Base-by-base conservation (phyloP, 345 rosid species). In the Sisymbrium altissimum region DNA sequence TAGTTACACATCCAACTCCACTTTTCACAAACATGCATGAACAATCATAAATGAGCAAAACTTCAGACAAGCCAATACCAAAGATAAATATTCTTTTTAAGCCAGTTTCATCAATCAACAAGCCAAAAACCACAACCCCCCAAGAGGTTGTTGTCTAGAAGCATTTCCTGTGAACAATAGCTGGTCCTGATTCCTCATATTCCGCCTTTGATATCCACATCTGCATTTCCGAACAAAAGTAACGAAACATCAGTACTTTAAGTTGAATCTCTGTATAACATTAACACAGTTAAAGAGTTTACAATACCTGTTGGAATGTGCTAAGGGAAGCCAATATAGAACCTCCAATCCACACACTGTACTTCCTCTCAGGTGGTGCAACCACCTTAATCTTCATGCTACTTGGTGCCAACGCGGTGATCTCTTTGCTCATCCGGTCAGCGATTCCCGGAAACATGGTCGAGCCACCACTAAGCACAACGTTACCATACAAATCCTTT, bases 311-410 rank as follows among this genome's bases (percentile, higher is more conserved):
- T 82, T 91, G 95, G 87, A 91, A 91, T 53, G 97, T 89, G 88
- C 95, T 91, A 58, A 88, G 91, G 58, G 95, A 91, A 38, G 93
- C 90, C 85, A 91, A 75, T 68, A 87, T 89, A 38, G 97, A 89
- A 29, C 96, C 93, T 12, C 96, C 91, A 4, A 91, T 91, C 91
- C 95, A 91, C 75, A 88, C 95, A 73, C 90, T 88, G 76, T 91
- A 88, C 78, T 88, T 91, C 83, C 92, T 86, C 81, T 87, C 92
- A 0, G 91, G 95, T 25, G 97, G 92, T 9, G 92, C 91, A 19
- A 86, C 97, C 49, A 90, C 97, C 83, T 90, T 90, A 74, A 88
- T 88, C 83, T 90, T 90, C 96, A 86, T 90, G 80, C 89, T 88
- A 86, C 88, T 86, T 9, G 97, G 97, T 9, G 96, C 91, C 33